Percentiles rank a stretch among this genome's conserved stretches.
Evolutionary conservation across 2,329 filamentous ascomycete genomes (phyloP).

Genomic region (Scopulariopsis brevicaulis): DNA sequence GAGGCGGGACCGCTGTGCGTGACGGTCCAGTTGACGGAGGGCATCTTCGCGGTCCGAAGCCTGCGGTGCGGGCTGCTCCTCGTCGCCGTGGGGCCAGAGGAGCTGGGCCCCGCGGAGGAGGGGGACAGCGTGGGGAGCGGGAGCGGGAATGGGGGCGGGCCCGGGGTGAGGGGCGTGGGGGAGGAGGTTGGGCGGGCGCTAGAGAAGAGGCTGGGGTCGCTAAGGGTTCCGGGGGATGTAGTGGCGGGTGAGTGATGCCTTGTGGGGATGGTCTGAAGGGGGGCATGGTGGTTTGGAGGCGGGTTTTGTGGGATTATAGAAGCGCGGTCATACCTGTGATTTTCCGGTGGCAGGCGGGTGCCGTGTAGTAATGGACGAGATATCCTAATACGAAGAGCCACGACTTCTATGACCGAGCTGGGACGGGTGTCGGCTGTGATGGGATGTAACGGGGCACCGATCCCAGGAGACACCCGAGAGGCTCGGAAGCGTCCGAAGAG

Average conservation of each 20-base stretch:
- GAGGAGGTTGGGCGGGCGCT: conserved; percentile 48
- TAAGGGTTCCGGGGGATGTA: conserved; percentile 41
- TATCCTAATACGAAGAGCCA: background rate
- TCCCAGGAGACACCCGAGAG: no score
- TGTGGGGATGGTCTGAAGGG: background rate
- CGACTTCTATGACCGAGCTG: no score
- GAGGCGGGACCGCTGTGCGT: conserved; percentile 22
- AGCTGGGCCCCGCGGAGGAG: conserved; percentile 26
- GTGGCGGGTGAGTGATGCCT: conserved; percentile 19
- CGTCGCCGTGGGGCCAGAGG: conserved; percentile 41
- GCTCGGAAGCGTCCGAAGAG: no score
- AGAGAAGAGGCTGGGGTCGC: conserved; percentile 44
- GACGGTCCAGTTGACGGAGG: conserved; percentile 46
- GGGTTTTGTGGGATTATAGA: background rate
- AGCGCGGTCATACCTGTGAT: background rate
- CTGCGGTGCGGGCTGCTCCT: conserved; percentile 50
- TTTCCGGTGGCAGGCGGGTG: background rate
- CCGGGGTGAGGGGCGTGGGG: conserved; percentile 36
- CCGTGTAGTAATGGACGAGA: background rate
- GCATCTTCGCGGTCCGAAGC: conserved; percentile 46
- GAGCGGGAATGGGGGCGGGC: no score
- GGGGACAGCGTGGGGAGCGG: no score
- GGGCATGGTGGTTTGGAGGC: no score
- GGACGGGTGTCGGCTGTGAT: no score
- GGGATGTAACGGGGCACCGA: no score